Evolutionary conservation across 257 asterid genomes (phyloP), one percentile per base, ranked within the genome.

Genomic region (Coffea eugenioides): DNA sequence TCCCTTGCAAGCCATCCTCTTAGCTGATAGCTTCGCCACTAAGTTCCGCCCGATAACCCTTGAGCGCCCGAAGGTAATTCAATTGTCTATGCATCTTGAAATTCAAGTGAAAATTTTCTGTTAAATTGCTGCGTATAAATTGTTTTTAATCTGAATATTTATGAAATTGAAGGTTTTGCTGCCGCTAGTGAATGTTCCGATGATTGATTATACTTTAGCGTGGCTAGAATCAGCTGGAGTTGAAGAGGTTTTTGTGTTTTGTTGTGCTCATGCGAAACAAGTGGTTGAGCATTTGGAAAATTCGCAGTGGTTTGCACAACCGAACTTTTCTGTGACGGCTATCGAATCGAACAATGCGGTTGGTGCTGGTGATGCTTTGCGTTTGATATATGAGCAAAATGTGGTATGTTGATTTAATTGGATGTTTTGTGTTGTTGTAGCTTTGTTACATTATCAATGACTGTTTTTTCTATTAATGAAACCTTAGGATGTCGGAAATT

Each of bases 211-310:
- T 75, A 96, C 99, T 64, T 82, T 96, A 71, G 92, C 97, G 41
- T 96, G 99, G 99, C 97, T 96, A 70, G 97, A 96, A 82, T 92
- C 97, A 74, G 97, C 99, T 78, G 98, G 97, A 65, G 92, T 96
- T 77, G 97, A 96, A 83, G 98, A 96, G 82, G 97, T 91, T 79
- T 96, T 92, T 82, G 98, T 96, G 54, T 96, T 96, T 69, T 96
- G 98, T 82, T 94, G 97, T 65, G 98, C 99, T 71, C 99, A 96
- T 85, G 88, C 99, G 78, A 91, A 90, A 86, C 99, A 94, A 90
- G 94, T 96, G 81, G 88, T 84, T 48, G 90, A 92, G 78, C 91
- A 96, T 85, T 86, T 96, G 89, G 86, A 91, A 61, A 84, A 59
- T 36, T 92, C 98, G 52, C 82, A 87, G 57, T 96, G 99, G 99